Evolutionary conservation across 2,329 filamentous ascomycete genomes (phyloP), one percentile per base, ranked within the genome.

Genomic region (Phialophora tarda): DNA sequence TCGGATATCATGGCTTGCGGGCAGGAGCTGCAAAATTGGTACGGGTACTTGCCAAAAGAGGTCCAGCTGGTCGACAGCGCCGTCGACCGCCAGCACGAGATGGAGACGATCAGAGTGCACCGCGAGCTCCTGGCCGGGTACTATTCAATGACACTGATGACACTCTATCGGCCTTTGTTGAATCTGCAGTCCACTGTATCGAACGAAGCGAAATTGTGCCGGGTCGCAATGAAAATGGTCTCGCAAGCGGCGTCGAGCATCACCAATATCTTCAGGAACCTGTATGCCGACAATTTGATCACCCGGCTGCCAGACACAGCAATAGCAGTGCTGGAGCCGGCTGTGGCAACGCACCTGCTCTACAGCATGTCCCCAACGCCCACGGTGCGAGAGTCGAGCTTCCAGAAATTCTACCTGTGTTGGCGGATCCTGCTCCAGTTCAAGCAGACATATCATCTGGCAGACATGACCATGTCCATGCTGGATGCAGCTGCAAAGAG

Each of bases 231-330:
- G 50, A 65, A 61, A 48, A 57, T 63, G 48, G 58, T 68, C 21
- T 63, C 55, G 12, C 62, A 92, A 67, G 91, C 93, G 1, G 93
- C 93, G 1, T 86, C 87, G 67, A 90, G 93, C 71, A 97, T 96
- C 74, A 97, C 93, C 1, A 86, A 86, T 63, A 93, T 96, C 77
- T 91, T 91, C 0, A 86, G 89, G 51, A 88, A 92, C 70, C 50
- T 69, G 14, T 69, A 66, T 57, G 47, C 62, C 8, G 28, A 64
- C 30, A 47, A 63, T 17, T 38, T 67, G 48, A 58, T 67, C 23
- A 32, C 34, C 4, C 57, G 32, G 26, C 17, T 69, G 48, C 67
- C 67, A 26, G 62, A 65, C 12, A 67, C 67, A 5, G 64, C 67
- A 11, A 66, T 67, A 32, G 62, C 67, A 48, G 57, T 57, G 14